phyloP scores from a whole-genome alignment of 2,329 filamentous ascomycete genomes.

The Alternaria angustiovoidea region DNA sequence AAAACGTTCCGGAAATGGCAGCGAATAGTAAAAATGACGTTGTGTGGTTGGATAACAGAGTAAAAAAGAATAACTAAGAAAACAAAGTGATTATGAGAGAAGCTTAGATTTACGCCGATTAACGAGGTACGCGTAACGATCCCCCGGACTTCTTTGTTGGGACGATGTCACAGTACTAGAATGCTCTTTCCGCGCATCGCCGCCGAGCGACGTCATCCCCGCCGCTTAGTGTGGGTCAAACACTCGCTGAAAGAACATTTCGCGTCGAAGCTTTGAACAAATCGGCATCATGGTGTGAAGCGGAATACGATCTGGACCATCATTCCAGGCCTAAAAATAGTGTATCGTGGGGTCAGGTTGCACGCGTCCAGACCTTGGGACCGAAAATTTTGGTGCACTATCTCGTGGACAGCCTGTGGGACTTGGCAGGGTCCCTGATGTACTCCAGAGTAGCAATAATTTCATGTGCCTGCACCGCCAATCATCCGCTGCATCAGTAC shows the following conservation, averaged over 20 bases:
- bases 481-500: not conserved
- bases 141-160: constrained; percentile 14
- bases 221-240: constrained; percentile 2
- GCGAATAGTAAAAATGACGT: not conserved
- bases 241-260: constrained; percentile 2
- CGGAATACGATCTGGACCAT: constrained; percentile 6
- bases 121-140: constrained; percentile 15
- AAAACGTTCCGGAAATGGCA: not conserved
- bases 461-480: constrained; percentile 6
- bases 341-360: not conserved
- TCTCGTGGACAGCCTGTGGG: not conserved
- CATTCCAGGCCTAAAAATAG: constrained; percentile 9
- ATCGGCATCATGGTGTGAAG: constrained; percentile 1
- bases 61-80: not conserved
- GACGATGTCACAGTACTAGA: constrained; percentile 10
- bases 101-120: not conserved
- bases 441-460: not conserved
- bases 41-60: not conserved
- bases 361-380: constrained; percentile 3
- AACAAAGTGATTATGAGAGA: not conserved
- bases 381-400: constrained; percentile 1
- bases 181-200: constrained; percentile 13
- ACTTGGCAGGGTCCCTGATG: not conserved
- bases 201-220: constrained; percentile 17
- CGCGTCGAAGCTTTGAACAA: constrained; percentile 2